Evolutionary conservation across 495 filamentous ascomycete species (phyloP), one percentile per base, ranked within the genome.

Genomic region (Xylaria cubensis): DNA sequence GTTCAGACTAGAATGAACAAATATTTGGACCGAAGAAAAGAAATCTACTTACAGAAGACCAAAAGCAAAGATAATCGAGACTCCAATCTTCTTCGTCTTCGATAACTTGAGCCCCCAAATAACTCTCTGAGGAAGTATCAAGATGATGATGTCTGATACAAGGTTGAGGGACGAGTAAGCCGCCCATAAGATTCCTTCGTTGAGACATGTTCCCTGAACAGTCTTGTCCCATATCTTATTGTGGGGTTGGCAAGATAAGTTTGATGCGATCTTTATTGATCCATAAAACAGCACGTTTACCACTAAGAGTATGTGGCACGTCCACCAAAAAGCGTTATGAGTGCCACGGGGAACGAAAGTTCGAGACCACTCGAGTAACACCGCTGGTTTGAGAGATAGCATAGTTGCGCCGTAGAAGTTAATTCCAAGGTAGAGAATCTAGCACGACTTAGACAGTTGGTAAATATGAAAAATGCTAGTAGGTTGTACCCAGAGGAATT

Each of bases 31-130:
- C 17, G 15, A 10, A 59, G 56, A 59, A 36, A 36, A 8, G 56
- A 36, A 36, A 8, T 59, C 0, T n/a, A 2, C 56, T 59, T 78
- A 88, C 87, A 89, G 82, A 26, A 87, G 80, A 13, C 88, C 88
- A 21, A 88, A 79, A 4, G 80, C 79, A 74, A 90, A 89, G 78
- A 90, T 86, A 8, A 87, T 29, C 50, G 82, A 80, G 44, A 89
- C 77, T n/a, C 80, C 81, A 10, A 84, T 64, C 74, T 87, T 89
- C 76, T 85, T 87, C 65, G 79, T 80, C 59, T 73, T 74, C 17
- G 80, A 79, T 55, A 89, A 73, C 17, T 84, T 71, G 13, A 90
- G 75, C 8, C 78, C 71, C 21, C 80, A 73, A 7, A 90, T 74
- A 15, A 84, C 80, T 29, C 78, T 79, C 21, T 89, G 80, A 0